Evolutionary conservation across 2,329 filamentous ascomycete genomes (phyloP).

Genomic region (Aspergillus viridinutans): DNA sequence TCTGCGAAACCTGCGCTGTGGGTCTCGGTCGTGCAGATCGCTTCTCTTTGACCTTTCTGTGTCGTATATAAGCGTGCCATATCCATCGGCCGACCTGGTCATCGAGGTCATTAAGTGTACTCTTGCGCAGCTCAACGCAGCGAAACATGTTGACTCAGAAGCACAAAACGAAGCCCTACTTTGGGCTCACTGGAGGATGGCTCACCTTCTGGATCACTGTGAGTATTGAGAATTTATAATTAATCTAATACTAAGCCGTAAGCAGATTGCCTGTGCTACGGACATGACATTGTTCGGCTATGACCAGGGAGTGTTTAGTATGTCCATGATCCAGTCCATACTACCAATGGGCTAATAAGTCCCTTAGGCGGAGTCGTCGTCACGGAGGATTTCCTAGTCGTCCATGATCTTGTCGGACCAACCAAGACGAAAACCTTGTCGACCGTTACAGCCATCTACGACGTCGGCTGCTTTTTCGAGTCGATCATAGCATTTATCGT

Average conservation of each 20-base stretch:
- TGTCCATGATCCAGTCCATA: background rate
- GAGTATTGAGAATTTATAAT: background rate
- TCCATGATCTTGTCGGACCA: constrained; percentile 42
- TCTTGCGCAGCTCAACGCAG: background rate
- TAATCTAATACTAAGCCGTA: background rate
- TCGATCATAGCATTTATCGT: constrained; percentile 44
- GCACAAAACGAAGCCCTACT: constrained; percentile 41
- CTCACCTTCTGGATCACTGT: constrained; percentile 55
- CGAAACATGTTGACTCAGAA: background rate
- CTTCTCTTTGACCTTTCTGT: background rate
- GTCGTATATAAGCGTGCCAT: background rate
- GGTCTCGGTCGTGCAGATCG: background rate
- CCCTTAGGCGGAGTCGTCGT: constrained; percentile 49
- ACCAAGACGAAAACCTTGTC: constrained; percentile 30
- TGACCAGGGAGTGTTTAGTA: constrained; percentile 52
- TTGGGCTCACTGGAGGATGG: constrained; percentile 53
- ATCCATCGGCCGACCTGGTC: background rate
- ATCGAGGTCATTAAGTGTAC: background rate
- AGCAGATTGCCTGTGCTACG: constrained; percentile 41
- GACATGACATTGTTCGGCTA: constrained; percentile 48
- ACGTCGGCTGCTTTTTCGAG: constrained; percentile 58
- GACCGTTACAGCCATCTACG: constrained; percentile 56
- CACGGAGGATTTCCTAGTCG: constrained; percentile 49
- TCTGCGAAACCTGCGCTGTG: background rate
- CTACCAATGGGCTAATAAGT: background rate